These are phyloP conservation scores for Hyphopichia burtonii DNA, from an alignment of 1,139 yeast species.

Conservation along the genomic window DNA sequence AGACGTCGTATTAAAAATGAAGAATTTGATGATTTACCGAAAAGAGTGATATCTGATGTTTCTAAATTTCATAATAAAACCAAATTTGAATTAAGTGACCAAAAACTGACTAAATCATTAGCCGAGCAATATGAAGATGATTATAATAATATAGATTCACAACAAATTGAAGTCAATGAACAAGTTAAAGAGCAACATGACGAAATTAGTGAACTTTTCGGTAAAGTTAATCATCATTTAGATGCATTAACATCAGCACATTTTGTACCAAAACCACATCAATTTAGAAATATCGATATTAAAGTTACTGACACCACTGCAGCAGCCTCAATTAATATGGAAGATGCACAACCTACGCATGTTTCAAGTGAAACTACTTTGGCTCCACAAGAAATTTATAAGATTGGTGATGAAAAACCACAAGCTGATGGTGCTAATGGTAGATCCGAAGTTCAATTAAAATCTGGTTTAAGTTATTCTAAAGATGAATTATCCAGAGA, in stretches of 20 bases:
- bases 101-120: constrained; percentile 81
- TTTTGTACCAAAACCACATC: constrained; percentile 87
- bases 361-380: constrained; percentile 71
- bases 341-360: constrained; percentile 93
- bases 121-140: constrained; percentile 94
- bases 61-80: constrained; percentile 53
- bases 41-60: constrained; percentile 64
- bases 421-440: constrained; percentile 41
- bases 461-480: constrained; percentile 79
- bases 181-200: constrained; percentile 70
- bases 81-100: constrained; percentile 71
- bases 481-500: constrained; percentile 83
- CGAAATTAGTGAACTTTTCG: constrained; percentile 70
- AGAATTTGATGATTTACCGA: constrained; percentile 83
- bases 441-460: constrained; percentile 62
- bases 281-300: constrained; percentile 68
- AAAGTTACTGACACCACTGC: constrained; percentile 55
- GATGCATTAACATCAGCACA: constrained; percentile 92
- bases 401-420: constrained; percentile 50
- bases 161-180: constrained; percentile 47
- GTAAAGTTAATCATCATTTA: constrained; percentile 63
- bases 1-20: constrained; percentile 71
- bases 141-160: constrained; percentile 49
- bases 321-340: constrained; percentile 78
- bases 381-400: constrained; percentile 96